Base-by-base conservation (phyloP, 305 asterid genomes). In the Fraxinus sp. region DNA sequence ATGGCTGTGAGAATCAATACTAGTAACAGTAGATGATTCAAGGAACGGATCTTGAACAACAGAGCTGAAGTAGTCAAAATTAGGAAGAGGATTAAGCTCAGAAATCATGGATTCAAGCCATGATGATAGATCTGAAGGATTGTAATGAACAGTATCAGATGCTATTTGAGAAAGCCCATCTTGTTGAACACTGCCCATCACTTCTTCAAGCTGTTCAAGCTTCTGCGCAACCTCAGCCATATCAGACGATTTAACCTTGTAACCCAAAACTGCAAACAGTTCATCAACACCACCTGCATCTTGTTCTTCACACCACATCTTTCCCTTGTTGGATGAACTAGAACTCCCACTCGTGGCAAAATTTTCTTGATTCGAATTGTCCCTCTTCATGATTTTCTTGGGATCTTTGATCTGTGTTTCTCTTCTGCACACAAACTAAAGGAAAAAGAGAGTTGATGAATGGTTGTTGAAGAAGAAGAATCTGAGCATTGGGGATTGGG, bases 51-150 rank as follows among this genome's bases (percentile, higher is more conserved):
- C 91, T 28, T 64, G 78, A 20, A 82, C 64, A 10, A 70, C 16
- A 36, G 43, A 11, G 66, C 33, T 22, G 36, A 33, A 49, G 68
- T 91, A 84, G 5, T 79, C 85, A 81, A 86, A 84, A 18, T 85
- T 90, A 59, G 91, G 85, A 1, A 68, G 20, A 0, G 97, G 88
- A 73, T 91, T 88, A 78, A 91, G 80, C 13, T 90, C 95, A 43
- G 94, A 86, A 14, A 95, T 88, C 98, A 93, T 91, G 81, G 97
- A 91, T 68, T 89, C 92, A 49, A 93, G 92, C 95, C 95, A 95
- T 0, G 98, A 89, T 0, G 92, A 87, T 78, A 95, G 90, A 91
- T 95, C 96, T 36, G 98, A 94, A 1, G 98, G 98, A 43, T 95
- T 95, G 80, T 92, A 90, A 78, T 92, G 97, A 3, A 88, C 91